Evolutionary conservation across 2,329 filamentous ascomycete genomes (phyloP), one percentile per base, ranked within the genome.

Genomic region (Cercospora zeae-maydis): DNA sequence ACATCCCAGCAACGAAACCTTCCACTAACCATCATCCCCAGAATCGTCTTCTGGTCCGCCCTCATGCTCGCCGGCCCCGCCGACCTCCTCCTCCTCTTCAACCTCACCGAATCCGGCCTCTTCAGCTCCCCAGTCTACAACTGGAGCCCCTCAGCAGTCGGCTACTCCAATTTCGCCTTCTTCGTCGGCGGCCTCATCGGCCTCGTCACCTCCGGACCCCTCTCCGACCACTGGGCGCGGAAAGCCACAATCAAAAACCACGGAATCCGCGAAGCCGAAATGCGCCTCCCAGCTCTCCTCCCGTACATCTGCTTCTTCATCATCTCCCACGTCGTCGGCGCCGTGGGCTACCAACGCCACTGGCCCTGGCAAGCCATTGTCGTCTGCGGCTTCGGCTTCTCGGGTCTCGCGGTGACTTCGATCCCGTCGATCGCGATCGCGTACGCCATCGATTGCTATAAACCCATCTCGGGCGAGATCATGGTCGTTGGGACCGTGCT

Each of bases 211-310:
- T 83, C 83, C 13, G 80, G 86, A 10, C 80, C 81, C 0, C 82
- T 84, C 49, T 85, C 85, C 59, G 81, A 86, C 67, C 77, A 75
- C 70, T 73, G 80, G 8, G 81, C 82, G 16, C 80, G 83, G 54
- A 77, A 74, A 59, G 75, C 82, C 21, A 86, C 84, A 0, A 75
- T 73, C 58, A 76, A 78, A 30, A 87, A 86, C 66, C 78, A 79
- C 3, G 84, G 84, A 4, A 78, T 86, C 19, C 77, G 84, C n/a
- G 80, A 85, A 55, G 82, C 84, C 0, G 83, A 86, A 69, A 86
- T 86, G 83, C 78, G 84, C n/a, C 72, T 87, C 4, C 83, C 83
- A 1, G 81, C 81, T 4, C 78, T 86, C 16, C 71, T 78, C 10
- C 76, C 83, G 0, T 84, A 82, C 66, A 72, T 83, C 68, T 71